Base-by-base conservation (phyloP, 2,329 filamentous ascomycete genomes). In the Sarocladiaceae sp. region DNA sequence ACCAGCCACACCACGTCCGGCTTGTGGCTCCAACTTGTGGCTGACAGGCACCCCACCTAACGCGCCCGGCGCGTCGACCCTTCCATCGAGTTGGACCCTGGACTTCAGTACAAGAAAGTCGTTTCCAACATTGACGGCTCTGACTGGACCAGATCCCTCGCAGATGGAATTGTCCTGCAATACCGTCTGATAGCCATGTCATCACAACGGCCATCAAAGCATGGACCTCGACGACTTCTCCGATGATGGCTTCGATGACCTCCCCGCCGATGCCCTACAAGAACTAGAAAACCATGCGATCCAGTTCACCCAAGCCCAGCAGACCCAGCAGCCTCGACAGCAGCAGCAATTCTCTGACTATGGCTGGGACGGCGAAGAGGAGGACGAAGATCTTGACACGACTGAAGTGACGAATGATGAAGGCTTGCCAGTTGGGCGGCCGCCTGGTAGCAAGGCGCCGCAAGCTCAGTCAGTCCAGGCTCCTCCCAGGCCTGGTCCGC, bases 211-310 rank as follows among this genome's bases (percentile, higher is more conserved):
- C 23, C 22, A 8, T 48, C 40, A 11, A 44, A 56, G 56, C 52
- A 71, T 71, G 69, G 67, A 70, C 53, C 53, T 70, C 69, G 80
- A 84, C 69, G 78, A 82, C 69, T 86, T 83, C 62, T 80, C 76
- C 54, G 83, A 86, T 63, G 83, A 84, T 62, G 82, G 76, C 55
- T 73, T 87, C 58, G 82, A 87, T 64, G 73, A 78, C 36, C 69
- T 87, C 37, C 79, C 82, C 57, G 73, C 77, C 56, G 75, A 77
- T 56, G 72, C 73, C 44, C 69, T 87, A 3, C 74, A 81, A 59
- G 81, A 85, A 62, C 78, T 87, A 56, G 84, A 87, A 62, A 77
- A 79, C 60, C 77, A 79, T 61, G 83, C 83, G 35, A 80, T 86
- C 57, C 78, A 79, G 58, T 76, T 76, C 58, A 86, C 83, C 4